Conservation (phyloP, 176 grass and related monocot genomes). For the Avena eriantha region DNA sequence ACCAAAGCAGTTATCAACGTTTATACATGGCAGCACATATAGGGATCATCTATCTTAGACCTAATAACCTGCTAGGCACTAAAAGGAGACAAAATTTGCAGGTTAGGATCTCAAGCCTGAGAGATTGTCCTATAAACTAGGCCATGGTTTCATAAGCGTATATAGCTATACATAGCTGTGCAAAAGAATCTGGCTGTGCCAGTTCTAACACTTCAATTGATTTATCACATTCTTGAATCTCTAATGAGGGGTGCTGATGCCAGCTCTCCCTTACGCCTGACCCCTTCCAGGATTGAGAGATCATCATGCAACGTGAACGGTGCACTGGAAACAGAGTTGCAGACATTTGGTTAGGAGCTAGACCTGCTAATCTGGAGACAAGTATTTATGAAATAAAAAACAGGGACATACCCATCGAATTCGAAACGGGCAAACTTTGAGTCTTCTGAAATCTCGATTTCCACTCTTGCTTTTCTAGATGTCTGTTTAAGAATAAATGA, state of each 20-base stretch:
- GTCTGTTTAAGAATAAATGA: constrained; percentile 61
- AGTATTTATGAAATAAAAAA: constrained; percentile 1
- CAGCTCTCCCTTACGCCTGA: constrained; percentile 56
- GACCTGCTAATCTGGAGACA: constrained; percentile 16
- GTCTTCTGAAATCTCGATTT: constrained; percentile 92
- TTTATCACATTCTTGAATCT: constrained; percentile 31
- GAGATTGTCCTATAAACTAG: constrained; percentile 38
- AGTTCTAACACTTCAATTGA: constrained; percentile 31
- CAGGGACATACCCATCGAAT: constrained; percentile 70
- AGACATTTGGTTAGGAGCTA: constrained; percentile 30
- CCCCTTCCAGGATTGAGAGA: constrained; percentile 70
- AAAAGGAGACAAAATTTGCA: constrained; percentile 65
- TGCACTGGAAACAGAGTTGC: constrained; percentile 52
- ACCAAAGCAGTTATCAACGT: constrained; percentile 14
- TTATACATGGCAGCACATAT: constrained; percentile 43
- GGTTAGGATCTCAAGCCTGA: constrained; percentile 39
- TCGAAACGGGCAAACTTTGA: constrained; percentile 72
- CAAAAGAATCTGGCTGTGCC: constrained; percentile 44
- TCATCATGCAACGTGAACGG: constrained; percentile 93
- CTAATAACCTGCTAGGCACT: constrained; percentile 44
- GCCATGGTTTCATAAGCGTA: constrained; percentile 42
- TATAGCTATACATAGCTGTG: constrained; percentile 57
- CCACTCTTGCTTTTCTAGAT: constrained; percentile 70
- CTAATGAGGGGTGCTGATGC: background rate
- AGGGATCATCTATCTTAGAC: constrained; percentile 32